Conservation (phyloP, 2,329 filamentous ascomycete genomes). For the Penicillium sp. region DNA sequence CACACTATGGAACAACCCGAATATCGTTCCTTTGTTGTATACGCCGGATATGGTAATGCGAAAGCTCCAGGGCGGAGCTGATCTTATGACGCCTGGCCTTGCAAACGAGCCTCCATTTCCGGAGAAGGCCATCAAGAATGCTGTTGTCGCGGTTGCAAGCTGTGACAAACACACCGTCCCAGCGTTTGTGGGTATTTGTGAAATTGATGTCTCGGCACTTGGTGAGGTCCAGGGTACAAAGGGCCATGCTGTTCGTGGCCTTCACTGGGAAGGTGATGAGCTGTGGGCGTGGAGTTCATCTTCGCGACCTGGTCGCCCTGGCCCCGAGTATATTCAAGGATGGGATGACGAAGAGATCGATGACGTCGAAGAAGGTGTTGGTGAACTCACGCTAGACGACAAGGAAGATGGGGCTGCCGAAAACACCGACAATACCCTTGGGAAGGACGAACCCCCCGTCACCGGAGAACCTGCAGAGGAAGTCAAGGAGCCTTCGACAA, state of each 20-base stretch:
- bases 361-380: slow-evolving; percentile 43
- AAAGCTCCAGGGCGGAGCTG: slow-evolving; percentile 63
- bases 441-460: slow-evolving; percentile 31
- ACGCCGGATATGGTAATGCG: slow-evolving; percentile 59
- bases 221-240: slow-evolving; percentile 58
- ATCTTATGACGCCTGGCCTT: slow-evolving; percentile 67
- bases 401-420: slow-evolving; percentile 11
- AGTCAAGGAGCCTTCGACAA: slow-evolving; percentile 55
- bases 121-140: slow-evolving; percentile 55
- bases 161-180: slow-evolving; percentile 60
- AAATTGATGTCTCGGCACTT: slow-evolving; percentile 59
- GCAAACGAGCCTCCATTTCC: slow-evolving; percentile 65
- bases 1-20: slow-evolving; percentile 63
- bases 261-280: slow-evolving; percentile 69
- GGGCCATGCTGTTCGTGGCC: slow-evolving; percentile 62
- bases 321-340: slow-evolving; percentile 54
- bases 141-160: slow-evolving; percentile 63
- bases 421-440: slow-evolving; percentile 12
- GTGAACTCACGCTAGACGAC: slow-evolving; percentile 38
- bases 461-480: slow-evolving; percentile 39
- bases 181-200: slow-evolving; percentile 62
- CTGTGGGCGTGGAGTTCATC: slow-evolving; percentile 62
- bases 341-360: slow-evolving; percentile 43
- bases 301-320: slow-evolving; percentile 51
- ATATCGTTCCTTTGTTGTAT: slow-evolving; percentile 61